These are phyloP conservation scores for Rhizopogon roseolus DNA, from an alignment of 768 basidiomycete genomes.

Conservation along the genomic window DNA sequence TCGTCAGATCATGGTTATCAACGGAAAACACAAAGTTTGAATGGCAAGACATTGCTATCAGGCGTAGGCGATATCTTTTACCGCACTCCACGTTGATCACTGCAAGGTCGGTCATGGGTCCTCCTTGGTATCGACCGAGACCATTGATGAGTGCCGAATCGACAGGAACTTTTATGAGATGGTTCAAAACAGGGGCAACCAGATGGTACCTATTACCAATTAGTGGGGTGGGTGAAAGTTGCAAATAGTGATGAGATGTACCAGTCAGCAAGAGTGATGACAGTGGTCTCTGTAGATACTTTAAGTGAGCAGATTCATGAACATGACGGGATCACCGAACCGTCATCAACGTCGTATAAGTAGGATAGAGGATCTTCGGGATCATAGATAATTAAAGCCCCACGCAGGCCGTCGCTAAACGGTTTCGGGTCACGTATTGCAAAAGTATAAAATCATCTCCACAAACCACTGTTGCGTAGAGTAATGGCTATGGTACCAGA, in stretches of 20 bases:
- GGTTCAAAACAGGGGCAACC: conserved; percentile 11
- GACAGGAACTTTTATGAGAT: not conserved
- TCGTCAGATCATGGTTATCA: conserved; percentile 34
- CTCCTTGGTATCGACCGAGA: conserved; percentile 36
- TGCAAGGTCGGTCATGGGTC: conserved; percentile 19
- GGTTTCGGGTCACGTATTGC: conserved; percentile 13
- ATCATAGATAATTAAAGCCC: conserved; percentile 38
- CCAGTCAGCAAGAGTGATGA: conserved; percentile 40
- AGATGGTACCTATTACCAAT: conserved; percentile 1
- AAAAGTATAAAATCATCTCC: conserved; percentile 15
- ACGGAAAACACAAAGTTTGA: conserved; percentile 35
- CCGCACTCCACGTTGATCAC: conserved; percentile 24
- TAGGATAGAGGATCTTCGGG: conserved; percentile 30
- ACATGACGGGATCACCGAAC: conserved; percentile 13
- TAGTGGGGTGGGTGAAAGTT: not conserved
- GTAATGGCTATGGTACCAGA: conserved; percentile 33
- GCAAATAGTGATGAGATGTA: not conserved
- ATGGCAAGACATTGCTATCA: conserved; percentile 33
- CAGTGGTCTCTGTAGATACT: conserved; percentile 26
- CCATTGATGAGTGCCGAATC: conserved; percentile 44
- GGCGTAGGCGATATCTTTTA: conserved; percentile 26
- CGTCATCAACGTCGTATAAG: conserved; percentile 42
- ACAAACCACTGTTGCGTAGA: conserved; percentile 30
- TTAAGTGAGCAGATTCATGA: conserved; percentile 6
- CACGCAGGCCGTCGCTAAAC: conserved; percentile 34